Percentiles rank a stretch among this genome's conserved stretches.
Evolutionary conservation across 2,329 filamentous ascomycete genomes (phyloP).

Genomic region (Alternaria burnsii): DNA sequence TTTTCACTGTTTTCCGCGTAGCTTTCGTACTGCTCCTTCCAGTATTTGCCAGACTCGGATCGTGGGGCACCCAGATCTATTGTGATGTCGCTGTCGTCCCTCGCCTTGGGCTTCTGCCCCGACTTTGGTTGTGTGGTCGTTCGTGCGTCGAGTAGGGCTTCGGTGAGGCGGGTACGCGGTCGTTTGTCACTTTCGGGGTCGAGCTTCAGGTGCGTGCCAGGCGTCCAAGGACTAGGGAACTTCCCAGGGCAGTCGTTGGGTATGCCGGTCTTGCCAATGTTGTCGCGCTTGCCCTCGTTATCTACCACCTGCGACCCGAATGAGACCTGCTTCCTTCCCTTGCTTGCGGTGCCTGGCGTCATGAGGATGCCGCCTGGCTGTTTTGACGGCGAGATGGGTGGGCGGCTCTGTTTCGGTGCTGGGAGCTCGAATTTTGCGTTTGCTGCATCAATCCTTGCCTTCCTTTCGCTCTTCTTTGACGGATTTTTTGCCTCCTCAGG

Average conservation of each 20-base stretch:
- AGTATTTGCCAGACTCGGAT: slow-evolving; percentile 78
- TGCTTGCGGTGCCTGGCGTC: slow-evolving; percentile 66
- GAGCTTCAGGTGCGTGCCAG: slow-evolving; percentile 47
- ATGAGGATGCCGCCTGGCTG: slow-evolving; percentile 68
- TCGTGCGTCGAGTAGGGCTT: slow-evolving; percentile 55
- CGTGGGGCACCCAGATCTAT: slow-evolving; percentile 76
- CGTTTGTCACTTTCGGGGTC: slow-evolving; percentile 42
- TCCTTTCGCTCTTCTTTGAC: slow-evolving; percentile 36
- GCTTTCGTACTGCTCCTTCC: slow-evolving; percentile 79
- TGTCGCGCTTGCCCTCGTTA: slow-evolving; percentile 61
- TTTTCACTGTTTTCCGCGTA: slow-evolving; percentile 76
- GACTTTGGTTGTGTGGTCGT: slow-evolving; percentile 48
- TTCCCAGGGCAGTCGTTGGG: slow-evolving; percentile 59
- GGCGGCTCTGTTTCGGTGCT: slow-evolving; percentile 31
- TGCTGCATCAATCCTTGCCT: slow-evolving; percentile 36
- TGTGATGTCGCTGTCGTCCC: slow-evolving; percentile 69
- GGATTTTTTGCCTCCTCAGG: slow-evolving; percentile 53
- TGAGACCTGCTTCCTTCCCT: slow-evolving; percentile 67
- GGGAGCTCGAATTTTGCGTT: slow-evolving; percentile 33
- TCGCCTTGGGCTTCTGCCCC: slow-evolving; percentile 45
- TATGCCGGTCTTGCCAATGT: slow-evolving; percentile 56
- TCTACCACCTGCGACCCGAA: slow-evolving; percentile 66
- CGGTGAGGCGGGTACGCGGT: slow-evolving; percentile 55
- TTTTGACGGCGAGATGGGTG: slow-evolving; percentile 62
- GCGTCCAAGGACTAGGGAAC: slow-evolving; percentile 62